These are phyloP conservation scores for Globisporangium radiosum DNA, from an alignment of 352 stramenopile species.

Conservation along the genomic window DNA sequence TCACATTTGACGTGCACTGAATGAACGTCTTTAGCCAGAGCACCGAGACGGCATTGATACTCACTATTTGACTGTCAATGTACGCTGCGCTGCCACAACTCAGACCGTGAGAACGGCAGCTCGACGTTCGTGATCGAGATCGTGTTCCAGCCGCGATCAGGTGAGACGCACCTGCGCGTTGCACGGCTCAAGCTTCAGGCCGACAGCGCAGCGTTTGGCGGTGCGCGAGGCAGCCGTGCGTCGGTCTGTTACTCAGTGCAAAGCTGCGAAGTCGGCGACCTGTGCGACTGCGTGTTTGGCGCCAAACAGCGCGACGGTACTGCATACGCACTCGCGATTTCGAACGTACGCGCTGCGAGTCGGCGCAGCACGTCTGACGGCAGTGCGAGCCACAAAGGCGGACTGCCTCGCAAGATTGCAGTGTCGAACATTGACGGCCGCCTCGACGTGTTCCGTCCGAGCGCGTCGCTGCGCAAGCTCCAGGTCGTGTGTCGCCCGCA, in stretches of 20 bases:
- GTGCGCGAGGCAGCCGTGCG: slow-evolving; percentile 12
- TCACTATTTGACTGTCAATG: no score
- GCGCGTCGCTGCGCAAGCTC: slow-evolving; percentile 27
- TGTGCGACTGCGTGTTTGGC: slow-evolving; percentile 46
- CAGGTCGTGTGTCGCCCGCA: slow-evolving; percentile 22
- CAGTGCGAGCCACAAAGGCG: not conserved
- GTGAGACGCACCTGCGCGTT: slow-evolving; percentile 41
- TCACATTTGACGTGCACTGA: no score
- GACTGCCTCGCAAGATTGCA: slow-evolving; percentile 21
- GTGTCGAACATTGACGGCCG: slow-evolving; percentile 31
- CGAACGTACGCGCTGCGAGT: slow-evolving; percentile 12
- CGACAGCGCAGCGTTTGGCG: slow-evolving; percentile 20
- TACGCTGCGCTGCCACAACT: not conserved
- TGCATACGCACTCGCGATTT: slow-evolving; percentile 23
- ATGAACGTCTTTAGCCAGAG: no score
- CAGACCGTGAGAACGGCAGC: slow-evolving; percentile 50
- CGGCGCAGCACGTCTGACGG: not conserved
- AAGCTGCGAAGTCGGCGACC: slow-evolving; percentile 42
- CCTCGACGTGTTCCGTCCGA: slow-evolving; percentile 31
- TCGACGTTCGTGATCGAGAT: slow-evolving; percentile 52
- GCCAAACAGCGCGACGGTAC: slow-evolving; percentile 15
- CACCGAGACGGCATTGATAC: no score
- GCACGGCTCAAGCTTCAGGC: slow-evolving; percentile 54
- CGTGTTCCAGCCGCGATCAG: slow-evolving; percentile 37
- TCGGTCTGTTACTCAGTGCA: slow-evolving; percentile 39